Conservation (phyloP, 805 yeast genomes). For the Lachancea fermentati region DNA sequence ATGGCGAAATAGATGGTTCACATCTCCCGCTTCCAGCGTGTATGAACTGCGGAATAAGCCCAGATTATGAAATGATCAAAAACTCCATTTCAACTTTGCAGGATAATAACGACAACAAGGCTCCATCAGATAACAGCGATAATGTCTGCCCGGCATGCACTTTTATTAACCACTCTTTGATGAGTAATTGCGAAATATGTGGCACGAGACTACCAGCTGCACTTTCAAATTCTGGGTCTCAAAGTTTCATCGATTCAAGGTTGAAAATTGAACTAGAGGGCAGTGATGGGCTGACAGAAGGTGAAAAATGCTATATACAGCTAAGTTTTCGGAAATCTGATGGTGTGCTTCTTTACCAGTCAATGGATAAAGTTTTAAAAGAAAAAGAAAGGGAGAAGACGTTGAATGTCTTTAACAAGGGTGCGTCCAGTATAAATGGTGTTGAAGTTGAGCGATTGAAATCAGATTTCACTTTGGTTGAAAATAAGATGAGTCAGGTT, state of each 20-base stretch:
- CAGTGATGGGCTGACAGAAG: constrained; percentile 25
- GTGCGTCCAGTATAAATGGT: constrained; percentile 34
- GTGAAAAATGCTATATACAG: constrained; percentile 40
- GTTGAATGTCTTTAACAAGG: constrained; percentile 19
- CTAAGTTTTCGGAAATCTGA: constrained; percentile 76
- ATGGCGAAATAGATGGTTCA: constrained; percentile 14
- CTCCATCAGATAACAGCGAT: constrained; percentile 3
- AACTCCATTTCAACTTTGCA: constrained; percentile 22
- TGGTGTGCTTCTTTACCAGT: constrained; percentile 45
- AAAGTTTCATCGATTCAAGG: constrained; percentile 28
- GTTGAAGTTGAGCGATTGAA: constrained; percentile 12
- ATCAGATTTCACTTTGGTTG: constrained; percentile 13
- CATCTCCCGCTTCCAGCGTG: constrained; percentile 41
- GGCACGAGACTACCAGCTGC: constrained; percentile 47
- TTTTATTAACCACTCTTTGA: constrained; percentile 74
- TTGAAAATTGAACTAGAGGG: constrained; percentile 29
- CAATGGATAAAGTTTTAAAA: constrained; percentile 42
- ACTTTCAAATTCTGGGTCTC: constrained; percentile 14
- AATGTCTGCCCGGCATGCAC: constrained; percentile 57
- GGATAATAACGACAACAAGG: not conserved
- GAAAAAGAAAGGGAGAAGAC: constrained; percentile 43
- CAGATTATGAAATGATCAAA: constrained; percentile 35
- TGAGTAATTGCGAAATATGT: constrained; percentile 81
- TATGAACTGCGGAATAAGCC: constrained; percentile 56
- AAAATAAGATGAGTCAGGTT: constrained; percentile 34